Conservation (phyloP, 495 filamentous ascomycete species). For the Penicillium riverlandense region DNA sequence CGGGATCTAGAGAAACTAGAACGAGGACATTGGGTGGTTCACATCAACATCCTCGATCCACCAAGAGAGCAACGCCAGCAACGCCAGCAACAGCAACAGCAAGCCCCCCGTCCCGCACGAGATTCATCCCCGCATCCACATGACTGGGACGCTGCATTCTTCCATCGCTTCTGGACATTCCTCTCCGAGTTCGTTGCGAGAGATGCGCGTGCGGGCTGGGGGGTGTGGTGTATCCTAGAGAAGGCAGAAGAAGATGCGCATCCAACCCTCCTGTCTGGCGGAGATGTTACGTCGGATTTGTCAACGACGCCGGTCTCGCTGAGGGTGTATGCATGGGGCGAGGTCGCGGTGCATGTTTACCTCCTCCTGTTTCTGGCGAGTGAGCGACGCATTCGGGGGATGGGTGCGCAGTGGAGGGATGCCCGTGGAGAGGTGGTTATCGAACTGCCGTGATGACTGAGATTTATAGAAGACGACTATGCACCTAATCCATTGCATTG, state of each 20-base stretch:
- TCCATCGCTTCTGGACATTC: slow-evolving; percentile 52
- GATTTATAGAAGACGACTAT: background rate
- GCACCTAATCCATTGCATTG: too few relatives aligned
- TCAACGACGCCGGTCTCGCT: slow-evolving; percentile 20
- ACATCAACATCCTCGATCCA: slow-evolving; percentile 22
- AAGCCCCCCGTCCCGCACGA: background rate
- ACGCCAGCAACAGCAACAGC: background rate
- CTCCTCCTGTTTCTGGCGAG: slow-evolving; percentile 58
- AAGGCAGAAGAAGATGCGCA: background rate
- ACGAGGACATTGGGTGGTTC: slow-evolving; percentile 61
- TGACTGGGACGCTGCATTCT: slow-evolving; percentile 20
- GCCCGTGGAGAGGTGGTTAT: slow-evolving; percentile 43
- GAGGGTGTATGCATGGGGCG: slow-evolving; percentile 62
- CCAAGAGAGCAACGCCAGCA: background rate
- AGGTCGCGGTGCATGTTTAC: slow-evolving; percentile 54
- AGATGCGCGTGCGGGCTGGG: slow-evolving; percentile 61
- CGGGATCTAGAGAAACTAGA: slow-evolving; percentile 50
- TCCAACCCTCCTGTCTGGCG: too few relatives aligned
- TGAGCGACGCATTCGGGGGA: slow-evolving; percentile 44
- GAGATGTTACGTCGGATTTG: background rate
- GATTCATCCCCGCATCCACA: background rate
- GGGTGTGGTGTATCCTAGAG: slow-evolving; percentile 47
- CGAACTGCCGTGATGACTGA: slow-evolving; percentile 25
- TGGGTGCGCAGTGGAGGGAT: slow-evolving; percentile 53
- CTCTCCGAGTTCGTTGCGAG: slow-evolving; percentile 48